Evolutionary conservation across 2,329 filamentous ascomycete species (phyloP).

Genomic region (Pseudogymnoascus sp.): DNA sequence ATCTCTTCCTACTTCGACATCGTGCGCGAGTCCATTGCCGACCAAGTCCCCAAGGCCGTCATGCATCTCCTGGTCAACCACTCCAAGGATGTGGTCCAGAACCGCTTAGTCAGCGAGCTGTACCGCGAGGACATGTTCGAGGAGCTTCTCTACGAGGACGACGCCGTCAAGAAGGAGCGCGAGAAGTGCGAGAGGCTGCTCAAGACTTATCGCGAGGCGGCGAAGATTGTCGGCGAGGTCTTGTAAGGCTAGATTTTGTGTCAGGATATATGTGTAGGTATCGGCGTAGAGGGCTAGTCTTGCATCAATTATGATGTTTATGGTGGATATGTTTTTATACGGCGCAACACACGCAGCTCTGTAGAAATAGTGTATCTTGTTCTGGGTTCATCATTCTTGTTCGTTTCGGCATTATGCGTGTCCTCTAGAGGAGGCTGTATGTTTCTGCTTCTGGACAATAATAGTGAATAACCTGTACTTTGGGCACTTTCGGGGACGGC

Average conservation of each 20-base stretch:
- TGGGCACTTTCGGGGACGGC: not conserved
- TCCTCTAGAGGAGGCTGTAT: slow-evolving; percentile 5
- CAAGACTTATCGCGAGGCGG: slow-evolving; percentile 91
- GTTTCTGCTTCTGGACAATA: not conserved
- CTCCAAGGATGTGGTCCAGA: slow-evolving; percentile 96
- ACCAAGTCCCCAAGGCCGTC: slow-evolving; percentile 96
- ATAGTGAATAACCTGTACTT: not conserved
- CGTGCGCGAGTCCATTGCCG: slow-evolving; percentile 94
- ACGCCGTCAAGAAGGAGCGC: slow-evolving; percentile 91
- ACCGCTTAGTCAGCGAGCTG: slow-evolving; percentile 87
- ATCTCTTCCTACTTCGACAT: slow-evolving; percentile 99
- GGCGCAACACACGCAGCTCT: slow-evolving; percentile 6
- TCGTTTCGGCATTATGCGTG: not conserved
- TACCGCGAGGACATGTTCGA: slow-evolving; percentile 89
- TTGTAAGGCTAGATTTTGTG: slow-evolving; percentile 43
- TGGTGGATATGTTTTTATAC: slow-evolving; percentile 9
- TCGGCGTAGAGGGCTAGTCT: slow-evolving; percentile 7
- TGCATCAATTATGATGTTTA: not conserved
- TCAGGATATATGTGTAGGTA: slow-evolving; percentile 8
- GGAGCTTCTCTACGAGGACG: slow-evolving; percentile 93
- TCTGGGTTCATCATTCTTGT: not conserved
- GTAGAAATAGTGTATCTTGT: slow-evolving; percentile 9
- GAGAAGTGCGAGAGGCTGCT: slow-evolving; percentile 98
- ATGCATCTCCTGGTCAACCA: slow-evolving; percentile 99
- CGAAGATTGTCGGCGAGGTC: slow-evolving; percentile 96